phyloP scores from a whole-genome alignment of 2,329 filamentous ascomycete species.

The Sclerotinia trifoliorum region DNA sequence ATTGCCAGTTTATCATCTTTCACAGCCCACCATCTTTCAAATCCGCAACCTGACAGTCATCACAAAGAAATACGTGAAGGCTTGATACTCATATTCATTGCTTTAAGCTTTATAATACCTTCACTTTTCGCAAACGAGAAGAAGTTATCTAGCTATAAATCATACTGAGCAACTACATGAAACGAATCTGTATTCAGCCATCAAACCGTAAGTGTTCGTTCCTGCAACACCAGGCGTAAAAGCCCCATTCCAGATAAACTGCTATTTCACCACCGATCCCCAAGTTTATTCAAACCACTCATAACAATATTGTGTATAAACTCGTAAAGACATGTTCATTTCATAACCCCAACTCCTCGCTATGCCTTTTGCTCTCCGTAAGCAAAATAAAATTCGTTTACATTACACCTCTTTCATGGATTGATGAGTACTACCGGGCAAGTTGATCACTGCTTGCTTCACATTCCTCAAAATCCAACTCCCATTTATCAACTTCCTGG shows the following conservation, averaged over 20 bases:
- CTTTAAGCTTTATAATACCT: neutral
- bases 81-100: conserved; percentile 1
- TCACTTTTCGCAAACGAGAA: neutral
- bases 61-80: neutral
- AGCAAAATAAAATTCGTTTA: neutral
- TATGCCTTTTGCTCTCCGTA: neutral
- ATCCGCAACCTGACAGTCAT: too few relatives aligned
- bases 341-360: conserved; percentile 15
- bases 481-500: conserved; percentile 67
- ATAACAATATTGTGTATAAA: neutral
- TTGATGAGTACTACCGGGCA: neutral
- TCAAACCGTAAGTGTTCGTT: neutral
- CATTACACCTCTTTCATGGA: neutral
- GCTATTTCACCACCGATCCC: neutral
- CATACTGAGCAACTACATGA: neutral
- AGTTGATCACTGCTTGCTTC: conserved; percentile 47
- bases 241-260: neutral
- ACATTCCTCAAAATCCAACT: conserved; percentile 65
- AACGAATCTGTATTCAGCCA: neutral
- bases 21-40: neutral
- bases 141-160: neutral
- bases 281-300: neutral
- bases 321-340: neutral
- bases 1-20: neutral
- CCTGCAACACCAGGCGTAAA: neutral